These are phyloP conservation scores for Lonicera japonica DNA, from an alignment of 129 eudicot genomes.

Conservation along the genomic window DNA sequence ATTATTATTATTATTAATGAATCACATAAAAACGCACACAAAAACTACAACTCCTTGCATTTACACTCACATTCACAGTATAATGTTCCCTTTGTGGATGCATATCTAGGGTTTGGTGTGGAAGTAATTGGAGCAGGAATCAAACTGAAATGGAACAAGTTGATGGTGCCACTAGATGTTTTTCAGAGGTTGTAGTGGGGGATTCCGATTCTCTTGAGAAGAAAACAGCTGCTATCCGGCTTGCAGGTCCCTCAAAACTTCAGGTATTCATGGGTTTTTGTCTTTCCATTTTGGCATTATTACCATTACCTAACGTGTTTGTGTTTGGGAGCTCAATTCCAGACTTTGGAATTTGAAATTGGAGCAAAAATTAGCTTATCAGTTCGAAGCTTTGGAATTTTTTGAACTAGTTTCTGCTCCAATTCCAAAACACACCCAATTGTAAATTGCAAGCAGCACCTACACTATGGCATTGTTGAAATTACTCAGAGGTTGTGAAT, in stretches of 20 bases:
- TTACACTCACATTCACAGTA: not conserved
- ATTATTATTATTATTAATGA: too few species aligned
- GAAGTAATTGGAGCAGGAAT: conserved; percentile 19
- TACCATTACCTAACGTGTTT: too few species aligned
- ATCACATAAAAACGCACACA: not conserved
- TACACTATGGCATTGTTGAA: too few species aligned
- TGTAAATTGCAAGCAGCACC: too few species aligned
- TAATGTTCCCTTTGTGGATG: not conserved
- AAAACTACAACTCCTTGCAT: not conserved
- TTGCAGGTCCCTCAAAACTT: conserved; percentile 63
- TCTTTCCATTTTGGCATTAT: not conserved
- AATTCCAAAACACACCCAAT: too few species aligned
- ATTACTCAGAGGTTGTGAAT: too few species aligned
- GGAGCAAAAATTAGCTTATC: too few species aligned
- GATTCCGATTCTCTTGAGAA: conserved; percentile 46
- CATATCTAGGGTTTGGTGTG: conserved; percentile 32
- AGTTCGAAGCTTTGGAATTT: too few species aligned
- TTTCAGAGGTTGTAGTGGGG: conserved; percentile 38
- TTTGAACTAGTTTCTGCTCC: too few species aligned
- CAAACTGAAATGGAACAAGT: conserved; percentile 34
- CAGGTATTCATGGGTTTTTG: conserved; percentile 40
- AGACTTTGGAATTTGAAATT: too few species aligned
- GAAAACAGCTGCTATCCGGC: conserved; percentile 57
- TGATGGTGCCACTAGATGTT: conserved; percentile 20
- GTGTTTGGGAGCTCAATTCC: not conserved